Evolutionary conservation across 805 yeast species (phyloP), one percentile per base, ranked within the genome.

Genomic region (Monosporozyma unispora): DNA sequence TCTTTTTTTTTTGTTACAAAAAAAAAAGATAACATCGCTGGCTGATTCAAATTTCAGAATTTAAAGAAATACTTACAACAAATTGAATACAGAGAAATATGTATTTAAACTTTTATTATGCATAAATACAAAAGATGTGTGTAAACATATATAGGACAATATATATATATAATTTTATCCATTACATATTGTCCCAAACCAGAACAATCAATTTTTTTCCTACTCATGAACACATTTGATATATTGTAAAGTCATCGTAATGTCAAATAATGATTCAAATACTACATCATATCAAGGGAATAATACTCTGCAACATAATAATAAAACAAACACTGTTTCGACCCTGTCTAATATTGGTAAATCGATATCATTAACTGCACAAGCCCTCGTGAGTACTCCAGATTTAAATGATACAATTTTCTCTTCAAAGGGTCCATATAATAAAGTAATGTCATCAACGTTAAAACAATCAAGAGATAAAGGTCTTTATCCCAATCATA

Each of bases 351-450:
- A 71, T 49, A 55, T 76, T 39, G 72, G 78, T 10, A 73, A 70
- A 52, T 76, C 80, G 2, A 70, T 79, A 42, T 74, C 80, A 0
- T 72, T 80, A 2, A 78, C 83, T 1, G 82, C 83, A 1, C 73
- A 81, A 9, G 79, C 77, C 1, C 54, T 79, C 23, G 74, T 78
- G 42, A 79, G 75, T 29, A 70, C 77, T 1, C 56, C 73, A 43
- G 59, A 59, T 31, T 56, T 64, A 28, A 68, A 65, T 33, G 68
- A 63, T 42, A 62, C 70, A 1, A 52, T 67, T 14, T 55, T 66
- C 19, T 52, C 70, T 1, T 55, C 64, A 19, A 66, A 59, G 51
- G 58, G 67, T 23, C 61, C 64, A n/a, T 61, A 59, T 31, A 57
- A 63, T 48, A 57, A 57, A 44, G 50, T 39, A 3, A 39, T 39